Base-by-base conservation (phyloP, 1,284 basidiomycete genomes). In the Apiotrichum veenhuisii region DNA sequence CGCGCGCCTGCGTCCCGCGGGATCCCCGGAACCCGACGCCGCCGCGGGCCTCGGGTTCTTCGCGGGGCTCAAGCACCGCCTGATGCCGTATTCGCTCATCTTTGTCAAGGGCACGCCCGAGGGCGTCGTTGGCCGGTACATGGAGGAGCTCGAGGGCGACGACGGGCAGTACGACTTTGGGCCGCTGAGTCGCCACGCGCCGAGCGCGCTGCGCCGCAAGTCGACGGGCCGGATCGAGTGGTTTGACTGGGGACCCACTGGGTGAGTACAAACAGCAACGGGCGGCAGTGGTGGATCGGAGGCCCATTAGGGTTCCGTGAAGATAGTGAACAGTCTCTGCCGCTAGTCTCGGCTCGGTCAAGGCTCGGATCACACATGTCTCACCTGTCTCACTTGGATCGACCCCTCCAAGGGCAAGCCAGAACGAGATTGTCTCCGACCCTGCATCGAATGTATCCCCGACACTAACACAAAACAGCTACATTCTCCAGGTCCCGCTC, bases 131-230 rank as follows among this genome's bases (percentile, higher is more conserved):
- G 73, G 73, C 7, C 50, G 73, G 23, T 75, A 75, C 59, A 71
- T 73, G 71, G 73, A 75, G 55, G 73, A 75, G 49, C 54, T 75
- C 55, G 72, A 73, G 45, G 62, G 54, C 46, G 70, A 72, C 58
- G 73, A 75, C 57, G 72, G 72, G 15, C 54, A 66, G 34, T 57
- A 67, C 51, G 72, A 74, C 61, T 75, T 75, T 43, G 71, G 71
- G 4, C 37, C 53, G 11, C 25, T 72, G 5, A 63, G 59, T n/a
- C 52, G 70, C 26, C 64, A 64, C 10, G 64, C 62, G 23, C 57
- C 56, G 20, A 40, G 36, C 20, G 45, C 30, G 26, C 37, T 55
- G 15, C 52, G 51, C 47, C 59, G 54, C 57, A 60, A 55, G 55
- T 58, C 40, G 48, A 55, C 34, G 18, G 52, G 55, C 36, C 55